Evolutionary conservation across 208 protist genomes (phyloP).

Genomic region (Leishmania tropica): DNA sequence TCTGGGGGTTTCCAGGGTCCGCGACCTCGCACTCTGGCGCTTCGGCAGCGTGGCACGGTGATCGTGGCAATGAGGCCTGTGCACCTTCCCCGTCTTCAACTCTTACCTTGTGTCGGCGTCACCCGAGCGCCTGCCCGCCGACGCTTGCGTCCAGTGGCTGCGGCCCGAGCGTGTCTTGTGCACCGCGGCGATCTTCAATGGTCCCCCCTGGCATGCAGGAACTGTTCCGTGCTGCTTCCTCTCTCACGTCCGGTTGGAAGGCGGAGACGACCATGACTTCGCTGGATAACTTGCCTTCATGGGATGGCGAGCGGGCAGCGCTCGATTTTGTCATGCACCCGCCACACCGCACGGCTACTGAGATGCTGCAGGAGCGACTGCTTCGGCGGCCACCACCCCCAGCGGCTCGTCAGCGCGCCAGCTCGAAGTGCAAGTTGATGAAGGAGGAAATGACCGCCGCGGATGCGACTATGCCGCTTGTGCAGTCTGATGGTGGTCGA

Average conservation of each 20-base stretch:
- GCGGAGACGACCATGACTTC: neutral
- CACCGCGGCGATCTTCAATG: neutral
- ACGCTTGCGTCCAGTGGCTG: neutral
- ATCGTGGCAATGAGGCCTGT: neutral
- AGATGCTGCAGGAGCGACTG: slow-evolving; percentile 28
- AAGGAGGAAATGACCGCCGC: neutral
- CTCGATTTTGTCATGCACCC: slow-evolving; percentile 24
- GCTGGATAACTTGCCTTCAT: slow-evolving; percentile 21
- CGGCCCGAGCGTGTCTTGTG: neutral
- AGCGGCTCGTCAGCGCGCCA: too few relatives aligned
- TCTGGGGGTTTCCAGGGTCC: neutral
- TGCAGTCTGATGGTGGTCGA: slow-evolving; percentile 1
- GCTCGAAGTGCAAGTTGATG: neutral
- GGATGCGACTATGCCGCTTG: neutral
- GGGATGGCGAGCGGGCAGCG: slow-evolving; percentile 17
- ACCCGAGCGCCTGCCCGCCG: neutral
- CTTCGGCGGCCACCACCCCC: slow-evolving; percentile 7
- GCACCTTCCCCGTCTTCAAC: neutral
- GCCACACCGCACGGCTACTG: slow-evolving; percentile 11
- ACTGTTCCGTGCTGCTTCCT: neutral
- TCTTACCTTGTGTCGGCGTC: slow-evolving; percentile 4
- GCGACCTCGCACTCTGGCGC: neutral
- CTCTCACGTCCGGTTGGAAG: neutral
- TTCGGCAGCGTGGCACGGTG: neutral
- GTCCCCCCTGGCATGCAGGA: neutral